Base-by-base conservation (phyloP, 495 filamentous ascomycete genomes). In the Penicillium roqueforti region DNA sequence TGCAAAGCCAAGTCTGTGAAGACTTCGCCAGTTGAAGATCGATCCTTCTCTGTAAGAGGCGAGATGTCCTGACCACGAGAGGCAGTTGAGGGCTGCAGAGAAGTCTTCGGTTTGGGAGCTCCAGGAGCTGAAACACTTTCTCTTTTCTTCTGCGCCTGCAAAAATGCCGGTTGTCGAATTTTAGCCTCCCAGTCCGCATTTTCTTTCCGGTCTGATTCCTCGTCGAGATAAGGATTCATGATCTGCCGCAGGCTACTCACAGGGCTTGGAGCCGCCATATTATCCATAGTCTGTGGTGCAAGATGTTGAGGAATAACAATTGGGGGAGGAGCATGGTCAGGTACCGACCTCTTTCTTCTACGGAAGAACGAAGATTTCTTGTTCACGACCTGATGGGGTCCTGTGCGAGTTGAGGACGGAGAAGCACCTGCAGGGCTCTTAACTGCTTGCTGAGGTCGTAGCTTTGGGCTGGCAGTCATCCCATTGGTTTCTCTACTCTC, bases 301-400 rank as follows among this genome's bases (percentile, higher is more conserved):
- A 67, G 52, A 46, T 75, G 62, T 40, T 67, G 68, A 22, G 68
- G 70, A 39, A 71, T 71, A 36, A 79, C 60, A 23, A 80, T 72
- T 6, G 82, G 82, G 22, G 73, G 72, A 26, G 74, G 77, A 28
- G 67, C 65, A 54, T 65, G 77, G 64, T 81, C 86, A 50, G 72
- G 83, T 49, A 86, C 67, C 3, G 91, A 96, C 72, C 88, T 90
- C 80, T 98, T 98, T 58, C 93, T 81, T 57, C 92, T 80, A 59
- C 93, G 80, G 71, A 98, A 97, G 76, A 98, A 97, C 1, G 92
- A 95, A 4, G 86, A 81, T 68, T 96, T 97, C 74, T 98, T 96
- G 51, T 85, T 87, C 49, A 97, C 80, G 2, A 78, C 75, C 22
- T 80, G 81, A 26, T 72, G 74, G n/a, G 68, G 52, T 13, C 55